Evolutionary conservation across 1,139 yeast species (phyloP).

Genomic region (Debaryomycetaceae sp.): DNA sequence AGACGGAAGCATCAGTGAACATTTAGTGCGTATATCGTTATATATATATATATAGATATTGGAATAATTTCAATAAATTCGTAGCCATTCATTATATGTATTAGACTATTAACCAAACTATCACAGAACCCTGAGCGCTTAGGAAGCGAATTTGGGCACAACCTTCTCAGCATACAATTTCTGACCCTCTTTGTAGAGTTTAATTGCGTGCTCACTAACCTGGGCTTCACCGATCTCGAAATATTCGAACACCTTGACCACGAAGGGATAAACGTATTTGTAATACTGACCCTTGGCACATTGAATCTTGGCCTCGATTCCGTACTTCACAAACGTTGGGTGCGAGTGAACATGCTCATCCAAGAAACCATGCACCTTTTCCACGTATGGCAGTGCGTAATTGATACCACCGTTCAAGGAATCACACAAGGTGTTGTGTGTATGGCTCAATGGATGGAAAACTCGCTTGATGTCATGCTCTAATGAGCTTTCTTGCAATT

Average conservation of each 20-base stretch:
- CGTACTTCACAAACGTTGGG: slow-evolving; percentile 31
- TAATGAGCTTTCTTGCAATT: slow-evolving; percentile 29
- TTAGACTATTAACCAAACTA: not conserved
- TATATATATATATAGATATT: slow-evolving; percentile 3
- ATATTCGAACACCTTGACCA: slow-evolving; percentile 25
- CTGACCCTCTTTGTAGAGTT: slow-evolving; percentile 13
- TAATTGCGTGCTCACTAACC: slow-evolving; percentile 17
- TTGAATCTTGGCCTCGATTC: slow-evolving; percentile 14
- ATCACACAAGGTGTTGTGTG: slow-evolving; percentile 35
- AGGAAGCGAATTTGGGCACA: slow-evolving; percentile 9
- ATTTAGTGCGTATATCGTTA: not conserved
- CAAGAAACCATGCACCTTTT: slow-evolving; percentile 25
- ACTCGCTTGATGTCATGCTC: slow-evolving; percentile 25
- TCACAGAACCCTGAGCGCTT: not conserved
- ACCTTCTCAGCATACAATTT: slow-evolving; percentile 10
- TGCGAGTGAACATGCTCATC: slow-evolving; percentile 38
- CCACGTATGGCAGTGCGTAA: slow-evolving; percentile 31
- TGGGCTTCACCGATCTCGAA: slow-evolving; percentile 31
- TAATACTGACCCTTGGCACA: slow-evolving; percentile 11
- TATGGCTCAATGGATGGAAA: slow-evolving; percentile 38
- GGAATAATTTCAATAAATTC: slow-evolving; percentile 1
- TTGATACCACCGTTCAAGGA: slow-evolving; percentile 28
- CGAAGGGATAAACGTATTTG: slow-evolving; percentile 24
- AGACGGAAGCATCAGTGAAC: not conserved
- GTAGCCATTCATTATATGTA: slow-evolving; percentile 1